A percentile compares a stretch with the other conserved stretches of the same genome.
Conservation (phyloP, 2,329 filamentous ascomycete genomes). For the Simplicillium sp. region DNA sequence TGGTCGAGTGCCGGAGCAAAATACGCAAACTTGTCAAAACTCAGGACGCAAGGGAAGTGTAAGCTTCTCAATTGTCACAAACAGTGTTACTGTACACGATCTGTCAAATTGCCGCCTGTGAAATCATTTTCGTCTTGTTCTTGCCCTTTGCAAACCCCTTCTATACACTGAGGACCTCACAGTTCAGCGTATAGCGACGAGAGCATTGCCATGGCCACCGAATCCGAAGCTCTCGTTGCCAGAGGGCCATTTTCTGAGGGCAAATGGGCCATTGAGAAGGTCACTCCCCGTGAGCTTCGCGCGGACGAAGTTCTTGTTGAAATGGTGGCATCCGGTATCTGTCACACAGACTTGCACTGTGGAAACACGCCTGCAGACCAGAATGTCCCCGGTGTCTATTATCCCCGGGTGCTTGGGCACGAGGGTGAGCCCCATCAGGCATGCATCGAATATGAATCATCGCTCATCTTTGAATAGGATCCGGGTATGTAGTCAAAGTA, state of each 20-base stretch:
- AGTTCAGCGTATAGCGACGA: too few species aligned
- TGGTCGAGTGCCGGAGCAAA: too few species aligned
- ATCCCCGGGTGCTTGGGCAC: conserved; percentile 35
- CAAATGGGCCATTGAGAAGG: conserved; percentile 20
- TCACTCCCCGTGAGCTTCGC: conserved; percentile 15
- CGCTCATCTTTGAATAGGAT: conserved; percentile 11
- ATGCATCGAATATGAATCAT: neutral
- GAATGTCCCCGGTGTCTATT: conserved; percentile 9
- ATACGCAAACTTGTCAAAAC: too few species aligned
- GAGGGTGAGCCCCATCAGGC: conserved; percentile 28
- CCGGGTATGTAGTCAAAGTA: conserved; percentile 32
- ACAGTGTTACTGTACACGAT: too few species aligned
- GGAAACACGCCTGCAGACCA: conserved; percentile 19
- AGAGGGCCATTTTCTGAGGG: conserved; percentile 19
- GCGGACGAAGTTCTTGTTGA: conserved; percentile 42
- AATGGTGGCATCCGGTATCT: conserved; percentile 43
- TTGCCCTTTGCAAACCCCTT: too few species aligned
- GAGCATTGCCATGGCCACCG: conserved; percentile 11
- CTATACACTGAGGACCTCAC: too few species aligned
- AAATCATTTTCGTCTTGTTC: too few species aligned
- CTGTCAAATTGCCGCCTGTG: too few species aligned
- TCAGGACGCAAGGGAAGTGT: too few species aligned
- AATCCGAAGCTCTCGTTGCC: conserved; percentile 18
- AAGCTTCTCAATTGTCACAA: too few species aligned
- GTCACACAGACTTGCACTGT: conserved; percentile 43